Evolutionary conservation across 2,329 filamentous ascomycete species (phyloP).

Genomic region (Paecilomyces sp.): DNA sequence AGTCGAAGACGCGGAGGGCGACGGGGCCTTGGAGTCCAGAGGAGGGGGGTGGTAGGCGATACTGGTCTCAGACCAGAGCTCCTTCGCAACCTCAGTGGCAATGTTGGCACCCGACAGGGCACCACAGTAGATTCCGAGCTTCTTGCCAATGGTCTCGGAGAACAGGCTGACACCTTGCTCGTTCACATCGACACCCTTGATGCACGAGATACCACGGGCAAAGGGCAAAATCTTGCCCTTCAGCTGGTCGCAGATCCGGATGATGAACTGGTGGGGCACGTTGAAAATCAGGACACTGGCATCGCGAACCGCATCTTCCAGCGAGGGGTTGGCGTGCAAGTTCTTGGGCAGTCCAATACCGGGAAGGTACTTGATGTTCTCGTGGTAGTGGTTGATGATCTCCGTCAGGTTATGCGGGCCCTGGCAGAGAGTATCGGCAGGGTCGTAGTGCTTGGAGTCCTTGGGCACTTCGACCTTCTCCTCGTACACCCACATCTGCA

Average conservation of each 20-base stretch:
- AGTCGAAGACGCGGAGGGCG: conserved; percentile 47
- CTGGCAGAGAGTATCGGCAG: conserved; percentile 67
- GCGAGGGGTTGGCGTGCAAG: conserved; percentile 37
- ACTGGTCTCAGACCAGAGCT: conserved; percentile 97
- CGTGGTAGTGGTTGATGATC: conserved; percentile 85
- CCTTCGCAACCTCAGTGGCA: conserved; percentile 84
- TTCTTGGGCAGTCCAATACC: conserved; percentile 76
- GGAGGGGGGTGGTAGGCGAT: conserved; percentile 90
- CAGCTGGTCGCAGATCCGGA: conserved; percentile 74
- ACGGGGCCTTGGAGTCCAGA: conserved; percentile 74
- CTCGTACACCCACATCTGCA: conserved; percentile 99
- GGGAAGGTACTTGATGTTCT: conserved; percentile 98
- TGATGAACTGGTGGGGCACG: conserved; percentile 86
- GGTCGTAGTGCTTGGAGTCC: conserved; percentile 66
- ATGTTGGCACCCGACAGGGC: conserved; percentile 95
- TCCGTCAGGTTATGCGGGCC: conserved; percentile 78
- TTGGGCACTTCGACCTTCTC: conserved; percentile 73
- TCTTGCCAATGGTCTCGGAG: conserved; percentile 87
- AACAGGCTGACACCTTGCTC: conserved; percentile 82
- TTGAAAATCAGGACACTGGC: conserved; percentile 94
- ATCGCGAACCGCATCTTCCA: conserved; percentile 66
- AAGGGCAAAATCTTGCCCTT: conserved; percentile 85
- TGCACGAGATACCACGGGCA: conserved; percentile 90
- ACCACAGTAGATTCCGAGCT: conserved; percentile 91
- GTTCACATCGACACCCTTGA: conserved; percentile 93